Base-by-base conservation (phyloP, 768 basidiomycete genomes). In the Amanita pseudoporphyria region DNA sequence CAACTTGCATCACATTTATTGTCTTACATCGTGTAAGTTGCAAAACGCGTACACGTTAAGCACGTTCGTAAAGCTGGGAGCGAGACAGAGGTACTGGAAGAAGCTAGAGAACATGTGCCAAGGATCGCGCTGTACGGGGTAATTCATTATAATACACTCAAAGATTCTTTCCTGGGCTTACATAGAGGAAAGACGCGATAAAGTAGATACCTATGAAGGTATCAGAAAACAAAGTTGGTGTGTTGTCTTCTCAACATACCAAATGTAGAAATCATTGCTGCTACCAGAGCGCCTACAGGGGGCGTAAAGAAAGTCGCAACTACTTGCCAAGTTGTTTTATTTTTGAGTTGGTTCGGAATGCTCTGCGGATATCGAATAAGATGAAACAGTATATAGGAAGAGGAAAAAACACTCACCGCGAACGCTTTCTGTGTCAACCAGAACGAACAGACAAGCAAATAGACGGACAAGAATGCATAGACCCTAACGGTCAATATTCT, bases 91-190 rank as follows among this genome's bases (percentile, higher is more conserved):
- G 62, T 94, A 95, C 62, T 94, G 94, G 57, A 84, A 69, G 75
- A 96, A 92, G 57, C 89, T 92, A 21, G 89, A 88, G 67, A 94
- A 83, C 82, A 98, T 86, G 67, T 97, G 94, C 94, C 94, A 97
- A 4, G 94, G 94, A 66, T 97, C 94, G 54, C 89, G 82, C 87
- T 92, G 53, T 9, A 52, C 16, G 43, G 21, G 6, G 3, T 24
- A 4, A 19, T 28, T 45, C 24, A 38, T 30, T 14, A 45, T 9
- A 12, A 16, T 6, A 37, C 5, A 14, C 4, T 45, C 3, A 31
- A 14, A 18, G 18, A 18, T 21, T 39, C 5, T 4, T 4, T 18
- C 2, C 1, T 19, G 45, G 3, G 71, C 87, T 70, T 54, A 90
- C 87, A 58, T 89, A 94, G 59, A 92, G 79, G 66, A 91, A 76